A percentile compares a stretch with the other conserved stretches of the same genome.
Conservation (phyloP, 2,329 filamentous ascomycete species). For the Dissoconium aciculare region DNA sequence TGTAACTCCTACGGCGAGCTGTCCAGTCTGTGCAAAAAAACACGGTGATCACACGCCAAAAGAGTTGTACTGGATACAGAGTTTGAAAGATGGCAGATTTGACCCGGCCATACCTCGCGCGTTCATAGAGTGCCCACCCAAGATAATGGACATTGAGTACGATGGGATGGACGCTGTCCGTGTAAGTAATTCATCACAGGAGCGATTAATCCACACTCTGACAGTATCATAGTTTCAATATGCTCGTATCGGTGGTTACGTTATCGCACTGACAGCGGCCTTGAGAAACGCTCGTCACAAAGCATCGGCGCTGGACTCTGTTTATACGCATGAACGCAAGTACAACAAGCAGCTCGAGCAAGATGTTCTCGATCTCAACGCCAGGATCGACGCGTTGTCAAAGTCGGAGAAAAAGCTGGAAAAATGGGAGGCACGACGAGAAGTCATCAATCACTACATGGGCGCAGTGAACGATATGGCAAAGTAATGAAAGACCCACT, state of each 20-base stretch:
- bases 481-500: slow-evolving; percentile 11
- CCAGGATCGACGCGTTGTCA: slow-evolving; percentile 12
- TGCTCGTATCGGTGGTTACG: slow-evolving; percentile 23
- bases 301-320: slow-evolving; percentile 11
- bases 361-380: slow-evolving; percentile 8
- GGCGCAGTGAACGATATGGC: slow-evolving; percentile 22
- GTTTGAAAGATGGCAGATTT: slow-evolving; percentile 28
- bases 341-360: slow-evolving; percentile 13
- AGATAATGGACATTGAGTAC: slow-evolving; percentile 23
- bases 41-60: slow-evolving; percentile 22
- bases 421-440: slow-evolving; percentile 22
- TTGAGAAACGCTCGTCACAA: slow-evolving; percentile 15
- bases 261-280: slow-evolving; percentile 13
- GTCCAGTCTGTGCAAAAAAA: slow-evolving; percentile 30
- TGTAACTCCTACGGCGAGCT: slow-evolving; percentile 28
- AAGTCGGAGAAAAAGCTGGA: slow-evolving; percentile 16
- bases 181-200: slow-evolving; percentile 17
- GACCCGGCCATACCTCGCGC: slow-evolving; percentile 29
- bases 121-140: slow-evolving; percentile 33
- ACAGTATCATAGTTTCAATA: slow-evolving; percentile 34
- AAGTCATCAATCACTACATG: slow-evolving; percentile 24
- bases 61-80: slow-evolving; percentile 32
- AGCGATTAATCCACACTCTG: slow-evolving; percentile 2
- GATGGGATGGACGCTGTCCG: slow-evolving; percentile 29
- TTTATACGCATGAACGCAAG: slow-evolving; percentile 16